These are phyloP conservation scores for Macrolepiota albuminosa DNA, from an alignment of 768 basidiomycete species.

Conservation along the genomic window DNA sequence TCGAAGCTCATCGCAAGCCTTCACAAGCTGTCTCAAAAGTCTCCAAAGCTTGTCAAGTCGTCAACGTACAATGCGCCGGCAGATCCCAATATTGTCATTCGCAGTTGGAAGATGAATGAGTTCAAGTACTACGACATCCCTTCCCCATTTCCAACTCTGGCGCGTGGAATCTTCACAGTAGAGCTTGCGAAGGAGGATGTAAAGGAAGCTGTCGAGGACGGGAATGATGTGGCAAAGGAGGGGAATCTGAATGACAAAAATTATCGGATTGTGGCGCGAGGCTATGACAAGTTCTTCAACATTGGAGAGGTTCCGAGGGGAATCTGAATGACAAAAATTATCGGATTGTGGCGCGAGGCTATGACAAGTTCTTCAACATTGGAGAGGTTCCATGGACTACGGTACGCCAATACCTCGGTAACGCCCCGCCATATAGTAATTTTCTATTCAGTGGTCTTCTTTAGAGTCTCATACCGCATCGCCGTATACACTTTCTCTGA, in stretches of 20 bases:
- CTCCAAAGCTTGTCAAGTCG: conserved; percentile 63
- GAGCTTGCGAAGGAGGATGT: conserved; percentile 30
- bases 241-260: conserved; percentile 19
- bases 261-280: conserved; percentile 74
- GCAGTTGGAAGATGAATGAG: conserved; percentile 98
- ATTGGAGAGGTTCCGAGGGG: conserved; percentile 78
- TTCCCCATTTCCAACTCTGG: conserved; percentile 92
- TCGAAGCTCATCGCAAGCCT: conserved; percentile 59
- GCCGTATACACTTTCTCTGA: conserved; percentile 84
- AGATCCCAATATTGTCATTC: conserved; percentile 48
- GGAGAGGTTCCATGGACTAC: conserved; percentile 94
- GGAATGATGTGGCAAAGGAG: not conserved
- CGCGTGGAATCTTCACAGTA: conserved; percentile 81
- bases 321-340: conserved; percentile 23
- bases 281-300: conserved; percentile 99
- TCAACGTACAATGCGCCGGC: conserved; percentile 53
- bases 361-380: conserved; percentile 99
- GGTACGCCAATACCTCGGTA: conserved; percentile 38
- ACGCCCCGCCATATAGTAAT: conserved; percentile 3
- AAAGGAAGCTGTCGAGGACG: conserved; percentile 15
- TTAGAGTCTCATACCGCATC: conserved; percentile 64
- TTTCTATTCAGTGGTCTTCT: conserved; percentile 59
- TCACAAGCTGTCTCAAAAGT: conserved; percentile 43
- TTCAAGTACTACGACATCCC: conserved; percentile 89
- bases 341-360: conserved; percentile 83